Base-by-base conservation (phyloP, 148 eudicot genomes). In the Rhododendron kiyosumense region DNA sequence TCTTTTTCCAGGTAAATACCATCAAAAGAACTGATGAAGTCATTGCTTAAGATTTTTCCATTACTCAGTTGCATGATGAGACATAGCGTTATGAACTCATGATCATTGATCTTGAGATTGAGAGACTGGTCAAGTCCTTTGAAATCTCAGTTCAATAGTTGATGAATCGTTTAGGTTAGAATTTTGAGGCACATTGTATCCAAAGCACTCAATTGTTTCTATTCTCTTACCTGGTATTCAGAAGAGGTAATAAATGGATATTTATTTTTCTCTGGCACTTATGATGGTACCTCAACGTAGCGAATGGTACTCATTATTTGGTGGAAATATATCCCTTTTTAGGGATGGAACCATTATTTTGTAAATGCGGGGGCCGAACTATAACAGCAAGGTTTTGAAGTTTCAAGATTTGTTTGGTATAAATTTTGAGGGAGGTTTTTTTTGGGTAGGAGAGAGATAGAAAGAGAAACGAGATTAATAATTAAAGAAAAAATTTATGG, bases 1-100 rank as follows among this genome's bases (percentile, higher is more conserved):
- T 94, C 78, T 97, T 93, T 87, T 97, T 97, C 86, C 98, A 97
- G 99, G 99, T 95, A 91, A 86, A 79, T 75, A 14, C 54, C 36
- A n/a, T 86, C 20, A 57, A 15, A 4, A 52, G 69, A 45, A 45
- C 43, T 51, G 5, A 63, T 51, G 15, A 3, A 49, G 17, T 73
- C 45, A 30, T 32, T 73, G 46, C 65, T 43, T n/a, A 82, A 2
- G n/a, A 28, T 83, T 69, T 28, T 49, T 67, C 45, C 71, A 57
- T 38, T 34, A 3, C 34, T 18, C 6, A 14, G 8, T 84, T 54
- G 51, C 45, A 30, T 38, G 76, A 80, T 49, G 5, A 48, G 7
- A 34, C 24, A 45, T 34, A 18, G 61, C 1, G 0, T 54, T 54
- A 51, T 12, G 54, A 51, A 51, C 54, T 43, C 28, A 3, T 38